Evolutionary conservation across 2,329 filamentous ascomycete species (phyloP).

Genomic region (Ilyonectria mors-panacis): DNA sequence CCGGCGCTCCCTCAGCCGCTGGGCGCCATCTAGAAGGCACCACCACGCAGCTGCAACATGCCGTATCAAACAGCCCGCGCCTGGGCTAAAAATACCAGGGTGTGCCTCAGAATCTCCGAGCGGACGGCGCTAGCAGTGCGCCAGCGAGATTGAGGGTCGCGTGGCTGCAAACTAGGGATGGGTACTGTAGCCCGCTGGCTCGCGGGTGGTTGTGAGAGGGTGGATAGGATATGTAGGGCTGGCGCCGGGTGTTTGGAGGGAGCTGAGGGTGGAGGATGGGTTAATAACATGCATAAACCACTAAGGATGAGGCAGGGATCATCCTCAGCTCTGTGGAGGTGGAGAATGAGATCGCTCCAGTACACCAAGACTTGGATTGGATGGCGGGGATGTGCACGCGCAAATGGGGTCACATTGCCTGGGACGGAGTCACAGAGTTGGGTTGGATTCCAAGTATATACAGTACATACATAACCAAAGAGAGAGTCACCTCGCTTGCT

Average conservation of each 20-base stretch:
- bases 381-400: background rate
- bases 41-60: background rate
- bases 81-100: background rate
- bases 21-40: background rate
- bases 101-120: constrained; percentile 6
- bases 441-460: background rate
- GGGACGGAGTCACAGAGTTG: background rate
- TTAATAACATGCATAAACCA: constrained; percentile 12
- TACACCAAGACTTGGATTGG: constrained; percentile 1
- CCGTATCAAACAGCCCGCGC: background rate
- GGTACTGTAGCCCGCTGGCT: constrained; percentile 2
- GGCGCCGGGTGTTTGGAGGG: background rate
- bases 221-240: background rate
- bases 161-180: background rate
- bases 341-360: background rate
- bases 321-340: background rate
- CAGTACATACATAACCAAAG: constrained; percentile 18
- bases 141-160: background rate
- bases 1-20: background rate
- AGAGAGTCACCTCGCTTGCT: constrained; percentile 14
- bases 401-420: constrained; percentile 8
- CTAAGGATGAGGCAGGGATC: background rate
- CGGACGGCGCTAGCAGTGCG: background rate
- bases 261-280: background rate
- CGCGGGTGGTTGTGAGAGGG: background rate